phyloP scores from a whole-genome alignment of 768 basidiomycete species.

The Crassisporium funariophilum region DNA sequence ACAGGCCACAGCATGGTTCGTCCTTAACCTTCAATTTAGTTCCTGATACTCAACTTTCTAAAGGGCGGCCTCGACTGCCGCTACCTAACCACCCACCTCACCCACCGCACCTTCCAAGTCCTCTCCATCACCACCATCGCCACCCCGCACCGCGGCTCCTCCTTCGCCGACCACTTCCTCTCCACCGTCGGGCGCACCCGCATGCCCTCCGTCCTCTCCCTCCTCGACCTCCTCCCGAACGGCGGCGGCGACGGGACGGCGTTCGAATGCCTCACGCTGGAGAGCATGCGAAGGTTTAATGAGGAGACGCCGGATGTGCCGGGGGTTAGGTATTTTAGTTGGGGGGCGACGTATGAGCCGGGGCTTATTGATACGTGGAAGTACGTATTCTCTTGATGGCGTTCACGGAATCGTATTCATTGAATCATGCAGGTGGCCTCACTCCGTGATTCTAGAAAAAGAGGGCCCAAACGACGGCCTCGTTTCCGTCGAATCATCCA shows the following conservation, averaged over 20 bases:
- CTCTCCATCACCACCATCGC: constrained; percentile 92
- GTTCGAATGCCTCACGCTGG: constrained; percentile 83
- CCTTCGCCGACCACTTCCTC: constrained; percentile 92
- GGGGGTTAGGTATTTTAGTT: constrained; percentile 88
- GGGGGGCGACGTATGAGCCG: constrained; percentile 91
- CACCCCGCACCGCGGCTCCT: constrained; percentile 91
- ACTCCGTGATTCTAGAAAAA: constrained; percentile 78
- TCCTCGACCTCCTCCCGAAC: constrained; percentile 85
- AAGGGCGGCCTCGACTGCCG: constrained; percentile 91
- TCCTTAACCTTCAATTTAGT: constrained; percentile 1
- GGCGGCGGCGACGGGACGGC: constrained; percentile 95
- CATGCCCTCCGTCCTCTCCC: constrained; percentile 68
- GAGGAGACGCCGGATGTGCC: constrained; percentile 77
- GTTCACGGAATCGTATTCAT: background rate
- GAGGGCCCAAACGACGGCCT: constrained; percentile 96
- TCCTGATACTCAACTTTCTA: background rate
- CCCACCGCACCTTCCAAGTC: constrained; percentile 74
- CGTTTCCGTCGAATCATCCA: constrained; percentile 83
- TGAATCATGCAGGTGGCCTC: constrained; percentile 54
- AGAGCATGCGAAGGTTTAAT: constrained; percentile 90
- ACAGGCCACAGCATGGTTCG: constrained; percentile 76
- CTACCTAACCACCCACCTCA: constrained; percentile 80
- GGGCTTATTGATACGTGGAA: constrained; percentile 92
- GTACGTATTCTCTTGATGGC: constrained; percentile 29
- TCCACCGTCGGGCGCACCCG: constrained; percentile 65